Evolutionary conservation across 78 protist species (phyloP).

Genomic region (Creolimax fragrantissima): DNA sequence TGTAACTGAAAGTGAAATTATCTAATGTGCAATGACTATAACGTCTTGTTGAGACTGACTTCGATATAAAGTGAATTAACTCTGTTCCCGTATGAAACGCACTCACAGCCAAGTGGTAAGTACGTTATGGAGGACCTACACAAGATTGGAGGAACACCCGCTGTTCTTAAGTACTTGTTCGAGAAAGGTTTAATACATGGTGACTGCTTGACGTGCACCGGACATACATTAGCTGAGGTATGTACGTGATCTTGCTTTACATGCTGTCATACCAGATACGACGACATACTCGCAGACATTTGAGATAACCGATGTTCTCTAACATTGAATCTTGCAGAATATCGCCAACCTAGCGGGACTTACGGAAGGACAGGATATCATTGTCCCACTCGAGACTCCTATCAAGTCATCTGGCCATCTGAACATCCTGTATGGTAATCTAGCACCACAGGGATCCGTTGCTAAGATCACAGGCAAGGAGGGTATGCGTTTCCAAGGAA

Average conservation of each 20-base stretch:
- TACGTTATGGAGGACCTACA: conserved; percentile 71
- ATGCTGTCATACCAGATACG: too few species aligned
- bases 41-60: too few species aligned
- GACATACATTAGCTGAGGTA: conserved; percentile 51
- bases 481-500: conserved; percentile 31
- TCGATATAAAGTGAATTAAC: too few species aligned
- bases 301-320: too few species aligned
- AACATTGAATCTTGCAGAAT: conserved; percentile 30
- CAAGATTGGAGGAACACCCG: conserved; percentile 52
- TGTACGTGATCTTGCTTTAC: background rate
- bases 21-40: conserved; percentile 18
- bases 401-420: conserved; percentile 49
- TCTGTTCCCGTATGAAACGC: background rate
- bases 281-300: too few species aligned
- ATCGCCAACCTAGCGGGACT: conserved; percentile 12
- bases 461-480: conserved; percentile 71
- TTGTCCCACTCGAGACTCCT: conserved; percentile 42
- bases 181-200: conserved; percentile 39
- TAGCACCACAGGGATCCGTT: conserved; percentile 72
- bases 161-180: conserved; percentile 54
- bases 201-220: conserved; percentile 47
- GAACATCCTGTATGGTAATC: conserved; percentile 48
- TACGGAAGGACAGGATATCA: conserved; percentile 41
- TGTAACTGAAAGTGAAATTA: background rate
- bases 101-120: background rate